These are phyloP conservation scores for Datura wrightii DNA, from an alignment of 257 asterid genomes.

Conservation along the genomic window DNA sequence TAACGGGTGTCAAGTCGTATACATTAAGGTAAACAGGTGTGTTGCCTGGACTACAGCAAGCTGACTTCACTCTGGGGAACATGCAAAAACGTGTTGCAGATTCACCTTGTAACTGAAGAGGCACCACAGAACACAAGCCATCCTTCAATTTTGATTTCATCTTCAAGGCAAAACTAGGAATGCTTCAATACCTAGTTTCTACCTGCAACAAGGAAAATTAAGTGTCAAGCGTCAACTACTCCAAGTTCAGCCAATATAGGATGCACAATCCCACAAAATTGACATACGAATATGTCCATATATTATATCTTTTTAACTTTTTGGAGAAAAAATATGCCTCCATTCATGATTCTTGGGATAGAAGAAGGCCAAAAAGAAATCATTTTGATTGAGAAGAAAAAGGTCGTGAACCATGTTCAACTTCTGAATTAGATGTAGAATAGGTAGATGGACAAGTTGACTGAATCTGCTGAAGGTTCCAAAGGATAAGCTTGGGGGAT, in stretches of 20 bases:
- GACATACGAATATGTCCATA: neutral
- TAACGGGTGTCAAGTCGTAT: slow-evolving; percentile 73
- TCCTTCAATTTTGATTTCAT: slow-evolving; percentile 56
- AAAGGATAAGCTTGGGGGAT: neutral
- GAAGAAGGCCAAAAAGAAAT: neutral
- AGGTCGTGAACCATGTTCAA: neutral
- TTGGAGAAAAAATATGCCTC: neutral
- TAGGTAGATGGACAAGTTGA: neutral
- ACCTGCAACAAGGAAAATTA: slow-evolving; percentile 44
- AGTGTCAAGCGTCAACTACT: slow-evolving; percentile 35
- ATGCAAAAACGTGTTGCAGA: slow-evolving; percentile 53
- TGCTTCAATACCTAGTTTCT: slow-evolving; percentile 42
- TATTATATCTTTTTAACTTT: neutral
- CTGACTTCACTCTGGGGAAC: slow-evolving; percentile 63
- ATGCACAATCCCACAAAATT: slow-evolving; percentile 6
- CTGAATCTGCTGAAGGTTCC: neutral
- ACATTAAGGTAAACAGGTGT: slow-evolving; percentile 81
- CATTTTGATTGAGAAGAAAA: neutral
- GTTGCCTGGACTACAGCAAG: slow-evolving; percentile 47
- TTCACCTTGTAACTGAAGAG: slow-evolving; percentile 54
- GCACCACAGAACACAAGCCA: slow-evolving; percentile 63
- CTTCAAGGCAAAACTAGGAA: slow-evolving; percentile 50
- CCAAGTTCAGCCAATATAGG: neutral
- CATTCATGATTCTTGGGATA: neutral
- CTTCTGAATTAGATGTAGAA: slow-evolving; percentile 21